Evolutionary conservation across 2,329 filamentous ascomycete genomes (phyloP), one percentile per base, ranked within the genome.

Genomic region (Amauroascus verrucosus): DNA sequence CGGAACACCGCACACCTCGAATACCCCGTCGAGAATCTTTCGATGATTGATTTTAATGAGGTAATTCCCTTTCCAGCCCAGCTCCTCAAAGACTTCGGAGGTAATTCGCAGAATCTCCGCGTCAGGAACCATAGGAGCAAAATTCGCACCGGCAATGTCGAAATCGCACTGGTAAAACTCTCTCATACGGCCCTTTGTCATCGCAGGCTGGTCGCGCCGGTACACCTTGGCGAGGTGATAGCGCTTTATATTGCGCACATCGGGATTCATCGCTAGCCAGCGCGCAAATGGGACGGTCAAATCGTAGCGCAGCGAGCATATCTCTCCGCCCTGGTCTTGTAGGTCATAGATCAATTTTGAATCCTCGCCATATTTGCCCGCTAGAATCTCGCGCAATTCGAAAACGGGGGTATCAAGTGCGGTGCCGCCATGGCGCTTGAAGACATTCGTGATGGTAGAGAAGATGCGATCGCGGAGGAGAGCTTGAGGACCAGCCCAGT

Each of bases 141-240:
- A 94, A 40, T 74, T 76, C 57, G 69, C 61, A 56, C 90, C 89
- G 11, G 90, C 90, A 71, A 96, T 91, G 67, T 96, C 90, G 65
- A 96, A 94, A 72, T 97, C 91, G 74, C 90, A 96, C 71, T 96
- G 90, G 74, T 94, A 95, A 71, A 95, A 95, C 72, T 96, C 91
- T 64, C 91, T 81, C 85, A 95, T 93, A 51, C 90, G 82, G 49
- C 90, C 91, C 68, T 94, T 93, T 57, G 85, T 87, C 73, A 96
- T 88, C 57, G 88, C 86, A 22, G 86, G 86, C 68, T 89, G 85
- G 68, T 90, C 86, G 67, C 85, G 75, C 57, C 86, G 78, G 72
- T 89, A 90, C 49, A 95, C 90, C 74, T 95, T 95, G 61, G 88
- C 89, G 61, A 97, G 90, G 73, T 95, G 89, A 70, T 95, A 96